These are phyloP conservation scores for Kuraishia piskuri DNA, from an alignment of 805 yeast species.

Conservation along the genomic window DNA sequence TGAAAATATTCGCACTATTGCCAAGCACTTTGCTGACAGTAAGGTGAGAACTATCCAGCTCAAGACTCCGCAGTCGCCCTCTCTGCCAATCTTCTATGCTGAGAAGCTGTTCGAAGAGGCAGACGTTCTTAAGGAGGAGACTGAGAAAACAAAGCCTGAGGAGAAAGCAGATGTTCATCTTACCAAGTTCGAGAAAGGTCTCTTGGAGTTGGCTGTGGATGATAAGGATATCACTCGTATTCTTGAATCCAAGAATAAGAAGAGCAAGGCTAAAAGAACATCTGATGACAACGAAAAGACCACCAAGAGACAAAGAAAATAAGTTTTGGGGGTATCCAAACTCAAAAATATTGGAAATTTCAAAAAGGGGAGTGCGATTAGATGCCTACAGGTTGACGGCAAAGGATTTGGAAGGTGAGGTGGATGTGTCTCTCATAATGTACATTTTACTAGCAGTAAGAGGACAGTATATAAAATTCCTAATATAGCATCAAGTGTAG, in stretches of 20 bases:
- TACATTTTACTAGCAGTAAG: too few species aligned
- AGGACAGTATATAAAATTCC: too few species aligned
- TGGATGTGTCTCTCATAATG: too few species aligned
- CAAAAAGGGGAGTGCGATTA: slow-evolving; percentile 2
- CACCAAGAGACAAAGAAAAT: slow-evolving; percentile 6
- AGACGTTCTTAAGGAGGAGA: slow-evolving; percentile 33
- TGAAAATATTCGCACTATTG: slow-evolving; percentile 52
- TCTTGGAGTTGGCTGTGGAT: slow-evolving; percentile 73
- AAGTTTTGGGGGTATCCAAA: slow-evolving; percentile 6
- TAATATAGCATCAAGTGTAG: too few species aligned
- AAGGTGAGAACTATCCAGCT: slow-evolving; percentile 50
- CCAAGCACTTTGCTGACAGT: slow-evolving; percentile 33
- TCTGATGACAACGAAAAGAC: slow-evolving; percentile 10
- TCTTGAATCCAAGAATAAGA: slow-evolving; percentile 47
- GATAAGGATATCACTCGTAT: slow-evolving; percentile 58
- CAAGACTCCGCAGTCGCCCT: slow-evolving; percentile 68
- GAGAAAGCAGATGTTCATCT: slow-evolving; percentile 31
- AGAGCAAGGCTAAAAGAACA: slow-evolving; percentile 21
- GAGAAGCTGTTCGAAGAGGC: slow-evolving; percentile 43
- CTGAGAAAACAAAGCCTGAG: slow-evolving; percentile 14
- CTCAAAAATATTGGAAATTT: slow-evolving; percentile 5
- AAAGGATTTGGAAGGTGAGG: too few species aligned
- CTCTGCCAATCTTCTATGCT: slow-evolving; percentile 73
- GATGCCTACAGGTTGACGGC: background rate
- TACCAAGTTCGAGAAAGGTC: slow-evolving; percentile 62